Conservation (phyloP, 371 early-diverging fungal genomes). For the Circinella minor region DNA sequence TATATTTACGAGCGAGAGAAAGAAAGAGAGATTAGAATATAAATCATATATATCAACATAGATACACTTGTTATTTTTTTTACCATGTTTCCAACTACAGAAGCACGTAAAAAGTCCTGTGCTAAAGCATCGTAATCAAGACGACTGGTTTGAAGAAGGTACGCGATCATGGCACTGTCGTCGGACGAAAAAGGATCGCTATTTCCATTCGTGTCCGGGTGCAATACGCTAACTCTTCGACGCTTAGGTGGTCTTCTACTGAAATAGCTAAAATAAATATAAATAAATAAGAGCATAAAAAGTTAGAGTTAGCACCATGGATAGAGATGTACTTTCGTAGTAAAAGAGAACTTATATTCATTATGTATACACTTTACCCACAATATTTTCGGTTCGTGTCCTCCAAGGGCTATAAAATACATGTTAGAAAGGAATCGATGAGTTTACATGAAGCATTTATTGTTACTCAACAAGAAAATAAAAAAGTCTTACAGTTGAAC, state of each 20-base stretch:
- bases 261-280: constrained; percentile 17
- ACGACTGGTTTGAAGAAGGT: constrained; percentile 28
- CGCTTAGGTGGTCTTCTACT: constrained; percentile 42
- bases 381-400: constrained; percentile 16
- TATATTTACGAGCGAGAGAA: constrained; percentile 4
- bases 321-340: too few relatives aligned
- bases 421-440: not conserved
- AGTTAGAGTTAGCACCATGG: too few relatives aligned
- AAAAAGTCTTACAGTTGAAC: constrained; percentile 25
- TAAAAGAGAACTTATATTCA: too few relatives aligned
- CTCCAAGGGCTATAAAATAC: constrained; percentile 8
- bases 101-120: constrained; percentile 42
- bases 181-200: constrained; percentile 17
- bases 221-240: constrained; percentile 40
- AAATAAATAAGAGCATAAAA: too few relatives aligned
- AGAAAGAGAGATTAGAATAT: too few relatives aligned
- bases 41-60: not conserved
- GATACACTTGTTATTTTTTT: constrained; percentile 1
- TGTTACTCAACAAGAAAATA: constrained; percentile 20
- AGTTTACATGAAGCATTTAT: not conserved
- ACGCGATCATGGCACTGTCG: constrained; percentile 30
- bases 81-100: constrained; percentile 36
- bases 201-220: constrained; percentile 28
- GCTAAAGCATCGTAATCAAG: constrained; percentile 43
- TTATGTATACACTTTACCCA: constrained; percentile 5